Percentiles rank a stretch among this genome's conserved stretches.
These are phyloP conservation scores for Raphanus sativus DNA, from an alignment of 345 rosid species.

Conservation along the genomic window DNA sequence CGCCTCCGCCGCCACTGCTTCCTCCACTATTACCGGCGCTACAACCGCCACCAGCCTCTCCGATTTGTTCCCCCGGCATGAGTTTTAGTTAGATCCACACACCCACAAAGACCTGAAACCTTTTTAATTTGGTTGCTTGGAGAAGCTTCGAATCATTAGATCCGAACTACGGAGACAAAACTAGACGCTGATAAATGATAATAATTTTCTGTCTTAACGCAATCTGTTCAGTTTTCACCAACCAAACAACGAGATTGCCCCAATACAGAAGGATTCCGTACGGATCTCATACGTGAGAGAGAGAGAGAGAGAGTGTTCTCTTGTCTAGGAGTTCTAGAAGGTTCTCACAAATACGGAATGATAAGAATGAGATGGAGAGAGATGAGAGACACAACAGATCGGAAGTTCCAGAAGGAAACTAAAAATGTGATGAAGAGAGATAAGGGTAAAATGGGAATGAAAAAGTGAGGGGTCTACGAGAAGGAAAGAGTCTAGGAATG, in stretches of 20 bases:
- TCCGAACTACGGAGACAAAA: neutral
- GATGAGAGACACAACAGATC: conserved; percentile 36
- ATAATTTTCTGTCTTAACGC: neutral
- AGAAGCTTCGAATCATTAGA: conserved; percentile 18
- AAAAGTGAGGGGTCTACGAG: conserved; percentile 31
- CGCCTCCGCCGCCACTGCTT: conserved; percentile 32
- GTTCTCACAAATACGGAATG: conserved; percentile 56
- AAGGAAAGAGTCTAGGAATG: conserved; percentile 31
- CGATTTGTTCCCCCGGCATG: conserved; percentile 70
- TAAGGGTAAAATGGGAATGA: conserved; percentile 27
- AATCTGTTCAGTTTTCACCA: conserved; percentile 23
- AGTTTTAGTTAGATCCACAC: conserved; percentile 23
- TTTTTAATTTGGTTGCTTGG: neutral
- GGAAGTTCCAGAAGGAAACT: conserved; percentile 45
- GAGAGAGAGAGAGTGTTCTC: neutral
- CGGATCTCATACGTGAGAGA: conserved; percentile 16
- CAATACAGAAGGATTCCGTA: conserved; percentile 1
- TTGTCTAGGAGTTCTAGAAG: conserved; percentile 60
- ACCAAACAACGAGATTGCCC: conserved; percentile 21
- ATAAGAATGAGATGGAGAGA: conserved; percentile 38
- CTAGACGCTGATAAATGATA: neutral
- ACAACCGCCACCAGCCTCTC: conserved; percentile 45
- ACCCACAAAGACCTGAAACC: conserved; percentile 36
- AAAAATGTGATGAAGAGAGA: neutral
- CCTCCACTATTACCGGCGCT: conserved; percentile 42